A percentile compares a stretch with the other conserved stretches of the same genome.
phyloP scores from a whole-genome alignment of 2,329 filamentous ascomycete genomes.

The Coniochaeta sp. region DNA sequence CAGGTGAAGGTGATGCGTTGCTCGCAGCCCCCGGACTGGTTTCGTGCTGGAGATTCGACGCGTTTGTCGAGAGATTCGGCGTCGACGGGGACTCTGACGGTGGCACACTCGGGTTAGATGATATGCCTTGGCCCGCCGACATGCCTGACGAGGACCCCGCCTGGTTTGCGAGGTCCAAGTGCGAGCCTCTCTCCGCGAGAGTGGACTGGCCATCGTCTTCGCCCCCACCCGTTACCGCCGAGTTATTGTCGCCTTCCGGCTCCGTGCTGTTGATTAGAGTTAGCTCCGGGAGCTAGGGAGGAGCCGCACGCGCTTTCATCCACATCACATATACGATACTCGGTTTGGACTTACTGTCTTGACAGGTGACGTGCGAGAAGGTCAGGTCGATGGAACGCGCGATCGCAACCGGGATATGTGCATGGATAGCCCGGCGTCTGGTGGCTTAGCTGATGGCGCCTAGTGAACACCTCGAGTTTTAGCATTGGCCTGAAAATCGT shows the following conservation, averaged over 20 bases:
- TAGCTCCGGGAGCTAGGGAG: constrained; percentile 4
- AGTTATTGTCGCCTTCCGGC: constrained; percentile 31
- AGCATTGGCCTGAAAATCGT: constrained; percentile 2
- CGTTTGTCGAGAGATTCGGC: neutral
- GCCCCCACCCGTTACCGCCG: constrained; percentile 17
- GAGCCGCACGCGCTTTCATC: neutral
- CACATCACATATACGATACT: neutral
- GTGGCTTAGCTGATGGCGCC: constrained; percentile 55
- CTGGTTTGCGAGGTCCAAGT: neutral
- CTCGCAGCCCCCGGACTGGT: neutral
- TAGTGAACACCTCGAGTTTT: constrained; percentile 23
- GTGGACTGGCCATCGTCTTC: constrained; percentile 18
- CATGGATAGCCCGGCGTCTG: constrained; percentile 45
- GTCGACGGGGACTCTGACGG: neutral
- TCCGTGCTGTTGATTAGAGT: constrained; percentile 25
- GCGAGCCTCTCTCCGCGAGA: constrained; percentile 2
- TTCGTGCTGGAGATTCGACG: neutral
- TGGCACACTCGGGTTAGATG: neutral
- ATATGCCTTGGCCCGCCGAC: neutral
- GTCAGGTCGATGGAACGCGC: constrained; percentile 51
- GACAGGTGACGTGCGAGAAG: constrained; percentile 49
- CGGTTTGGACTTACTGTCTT: constrained; percentile 36
- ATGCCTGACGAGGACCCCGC: neutral
- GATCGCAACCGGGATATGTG: constrained; percentile 44
- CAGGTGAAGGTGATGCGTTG: neutral